Base-by-base conservation (phyloP, 2,329 filamentous ascomycete genomes). In the Aspergillus fumigatiaffinis region DNA sequence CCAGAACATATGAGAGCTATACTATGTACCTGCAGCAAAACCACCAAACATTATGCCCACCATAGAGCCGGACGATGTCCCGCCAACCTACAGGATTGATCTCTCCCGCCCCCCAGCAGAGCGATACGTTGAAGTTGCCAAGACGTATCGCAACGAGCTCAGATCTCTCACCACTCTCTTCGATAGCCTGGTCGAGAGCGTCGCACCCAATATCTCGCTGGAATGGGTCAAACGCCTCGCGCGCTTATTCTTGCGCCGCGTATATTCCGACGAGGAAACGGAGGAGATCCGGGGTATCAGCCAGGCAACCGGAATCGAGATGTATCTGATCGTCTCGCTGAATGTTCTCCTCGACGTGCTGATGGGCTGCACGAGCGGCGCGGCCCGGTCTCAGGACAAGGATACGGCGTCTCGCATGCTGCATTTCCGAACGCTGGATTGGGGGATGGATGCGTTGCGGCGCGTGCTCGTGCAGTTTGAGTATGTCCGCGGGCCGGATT, bases 341-440 rank as follows among this genome's bases (percentile, higher is more conserved):
- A 89, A 89, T 62, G 82, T 84, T 1, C 71, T 88, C 1, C 75
- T 89, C 1, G 87, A 89, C 63, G 72, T 83, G 4, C 74, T 89
- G 38, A 80, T 89, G 71, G 86, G 86, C 2, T 89, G 87, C 66
- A 88, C 86, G 1, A 87, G 83, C 59, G 83, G 83, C 23, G 83
- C 77, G 17, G 72, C 71, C 2, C 65, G 66, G 42, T 58, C 59
- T 4, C 56, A 64, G 14, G 56, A 54, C 6, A 53, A 55, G 20
- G 57, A 52, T 0, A 52, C 60, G 46, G 41, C 50, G 10, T 59
- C 63, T 5, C 70, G 59, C 56, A 73, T 75, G 69, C 57, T 75
- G 10, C 69, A 72, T 65, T 78, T 78, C 58, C 68, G 76, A 1
- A 78, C 75, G 1, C 63, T 84, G 17, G 82, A 84, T 58, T 84